Base-by-base conservation (phyloP, 805 yeast genomes). In the Monosporozyma yasuniensis region DNA sequence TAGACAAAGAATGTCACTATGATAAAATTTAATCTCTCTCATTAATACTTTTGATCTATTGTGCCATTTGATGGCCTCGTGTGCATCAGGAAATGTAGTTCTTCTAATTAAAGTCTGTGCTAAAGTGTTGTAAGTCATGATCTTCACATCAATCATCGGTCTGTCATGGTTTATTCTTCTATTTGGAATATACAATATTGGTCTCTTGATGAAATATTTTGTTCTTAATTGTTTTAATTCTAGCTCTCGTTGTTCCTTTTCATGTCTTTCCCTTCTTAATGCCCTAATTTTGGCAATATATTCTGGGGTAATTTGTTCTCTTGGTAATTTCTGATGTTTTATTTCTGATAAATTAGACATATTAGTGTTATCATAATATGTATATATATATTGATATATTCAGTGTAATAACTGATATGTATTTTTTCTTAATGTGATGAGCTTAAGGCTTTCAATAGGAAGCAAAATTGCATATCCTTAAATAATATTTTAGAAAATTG, bases 21-120 rank as follows among this genome's bases (percentile, higher is more conserved):
- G 63, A 61, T 91, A 90, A 56, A 76, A 71, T 28, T 66, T 66
- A 47, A 91, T 63, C 62, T 91, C 97, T 6, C 72, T 70, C 3
- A 79, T 58, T 12, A 91, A 64, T 0, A 81, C 84, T 42, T 72
- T 72, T 0, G 88, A 81, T 53, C 98, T 69, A 51, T 72, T 72
- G 27, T 71, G 68, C 96, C 96, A 90, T 59, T 86, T 86, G 48
- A 90, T 67, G 0, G 87, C 86, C 44, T 75, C 66, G 6, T 87
- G 90, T 58, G 84, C 85, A 0, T 84, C 80, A 1, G 96, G 96
- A 57, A 85, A 91, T 52, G 85, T 65, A 25, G 74, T 78, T 45
- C 97, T 69, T 57, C 95, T 72, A 32, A 90, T 84, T 57, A 91
- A 69, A 0, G 89, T 78, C 63, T 91, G 98, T 0, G 97, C 96